Evolutionary conservation across 768 basidiomycete genomes (phyloP).

Genomic region (Tulasnella sp.): DNA sequence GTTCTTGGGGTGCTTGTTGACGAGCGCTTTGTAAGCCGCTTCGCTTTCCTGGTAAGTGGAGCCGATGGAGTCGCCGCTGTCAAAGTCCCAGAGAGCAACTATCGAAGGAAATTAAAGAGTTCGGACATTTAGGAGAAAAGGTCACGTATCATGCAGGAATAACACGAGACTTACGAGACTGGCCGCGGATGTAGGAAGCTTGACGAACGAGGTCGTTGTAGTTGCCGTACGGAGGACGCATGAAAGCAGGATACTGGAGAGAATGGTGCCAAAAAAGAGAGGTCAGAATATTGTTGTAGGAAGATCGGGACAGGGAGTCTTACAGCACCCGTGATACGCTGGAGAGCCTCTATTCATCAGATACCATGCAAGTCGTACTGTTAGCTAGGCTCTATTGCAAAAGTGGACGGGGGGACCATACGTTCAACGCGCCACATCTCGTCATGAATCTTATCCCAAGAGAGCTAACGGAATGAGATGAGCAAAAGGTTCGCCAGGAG

Average conservation of each 20-base stretch:
- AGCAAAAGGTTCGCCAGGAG: neutral
- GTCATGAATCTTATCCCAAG: constrained; percentile 6
- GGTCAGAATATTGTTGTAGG: too few relatives aligned
- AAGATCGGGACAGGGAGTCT: too few relatives aligned
- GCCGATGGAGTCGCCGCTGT: constrained; percentile 7
- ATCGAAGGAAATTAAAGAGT: too few relatives aligned
- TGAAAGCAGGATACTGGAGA: constrained; percentile 12
- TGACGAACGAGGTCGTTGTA: constrained; percentile 15
- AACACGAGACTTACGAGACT: neutral
- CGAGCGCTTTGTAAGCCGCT: neutral
- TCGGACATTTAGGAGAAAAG: too few relatives aligned
- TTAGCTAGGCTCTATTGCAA: neutral
- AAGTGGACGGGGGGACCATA: neutral
- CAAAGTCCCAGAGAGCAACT: constrained; percentile 15
- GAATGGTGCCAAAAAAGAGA: neutral
- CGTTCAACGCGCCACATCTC: constrained; percentile 8
- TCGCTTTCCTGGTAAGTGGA: neutral
- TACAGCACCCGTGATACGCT: constrained; percentile 1
- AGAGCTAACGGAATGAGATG: neutral
- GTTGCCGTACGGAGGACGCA: constrained; percentile 16
- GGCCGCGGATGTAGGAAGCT: constrained; percentile 8
- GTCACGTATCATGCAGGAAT: too few relatives aligned
- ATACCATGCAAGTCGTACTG: neutral
- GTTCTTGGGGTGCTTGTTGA: constrained; percentile 13
- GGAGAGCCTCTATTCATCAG: neutral